These are phyloP conservation scores for Gossypium stocksii DNA, from an alignment of 345 rosid species.

Conservation along the genomic window DNA sequence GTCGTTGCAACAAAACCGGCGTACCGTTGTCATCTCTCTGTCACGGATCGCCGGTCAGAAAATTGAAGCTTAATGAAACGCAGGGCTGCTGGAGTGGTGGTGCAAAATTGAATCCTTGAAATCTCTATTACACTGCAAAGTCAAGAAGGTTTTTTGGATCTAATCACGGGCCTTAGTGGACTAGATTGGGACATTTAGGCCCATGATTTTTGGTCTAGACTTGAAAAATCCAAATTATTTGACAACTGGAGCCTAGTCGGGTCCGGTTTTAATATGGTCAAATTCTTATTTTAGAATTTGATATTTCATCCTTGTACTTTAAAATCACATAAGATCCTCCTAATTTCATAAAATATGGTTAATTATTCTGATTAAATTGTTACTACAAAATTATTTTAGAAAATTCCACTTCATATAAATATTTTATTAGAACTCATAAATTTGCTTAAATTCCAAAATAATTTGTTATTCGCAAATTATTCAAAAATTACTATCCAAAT, in stretches of 20 bases:
- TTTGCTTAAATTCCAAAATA: too few species aligned
- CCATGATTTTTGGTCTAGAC: not conserved
- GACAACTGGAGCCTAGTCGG: not conserved
- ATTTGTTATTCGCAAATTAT: too few species aligned
- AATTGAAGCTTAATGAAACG: not conserved
- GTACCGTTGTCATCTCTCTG: constrained; percentile 71
- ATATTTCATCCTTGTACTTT: too few species aligned
- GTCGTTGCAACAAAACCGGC: constrained; percentile 88
- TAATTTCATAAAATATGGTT: too few species aligned
- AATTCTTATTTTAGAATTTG: not conserved
- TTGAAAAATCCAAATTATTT: not conserved
- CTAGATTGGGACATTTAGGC: not conserved
- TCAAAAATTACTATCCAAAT: too few species aligned
- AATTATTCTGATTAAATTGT: too few species aligned
- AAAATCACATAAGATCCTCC: too few species aligned
- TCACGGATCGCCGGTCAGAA: constrained; percentile 1
- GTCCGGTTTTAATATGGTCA: not conserved
- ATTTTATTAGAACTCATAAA: too few species aligned
- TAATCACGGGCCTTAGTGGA: not conserved
- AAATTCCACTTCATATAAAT: too few species aligned
- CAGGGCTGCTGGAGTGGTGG: not conserved
- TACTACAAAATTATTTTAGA: too few species aligned
- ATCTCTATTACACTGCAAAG: not conserved
- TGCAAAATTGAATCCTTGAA: not conserved
- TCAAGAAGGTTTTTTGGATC: not conserved